Conservation (phyloP, 306 rosid genomes). For the Glycine tomentella region DNA sequence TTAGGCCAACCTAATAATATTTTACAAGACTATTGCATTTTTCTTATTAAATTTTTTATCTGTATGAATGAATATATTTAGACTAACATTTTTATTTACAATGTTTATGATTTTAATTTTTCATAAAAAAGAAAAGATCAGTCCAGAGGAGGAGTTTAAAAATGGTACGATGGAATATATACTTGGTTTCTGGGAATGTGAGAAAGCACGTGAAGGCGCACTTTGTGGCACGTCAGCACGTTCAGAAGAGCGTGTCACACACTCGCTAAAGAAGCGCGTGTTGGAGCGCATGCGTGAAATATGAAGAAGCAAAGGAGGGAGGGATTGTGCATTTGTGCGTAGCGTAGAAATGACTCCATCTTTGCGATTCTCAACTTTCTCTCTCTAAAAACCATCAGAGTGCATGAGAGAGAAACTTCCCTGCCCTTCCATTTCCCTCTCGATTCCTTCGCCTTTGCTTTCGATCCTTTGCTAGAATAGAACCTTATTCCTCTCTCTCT, state of each 20-base stretch:
- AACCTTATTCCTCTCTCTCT: slow-evolving; percentile 36
- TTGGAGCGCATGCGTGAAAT: background rate
- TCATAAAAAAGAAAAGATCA: no score
- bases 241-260: background rate
- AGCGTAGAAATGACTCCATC: slow-evolving; percentile 70
- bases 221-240: slow-evolving; percentile 17
- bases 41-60: background rate
- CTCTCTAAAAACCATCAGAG: slow-evolving; percentile 35
- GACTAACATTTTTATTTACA: no score
- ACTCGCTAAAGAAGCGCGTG: background rate
- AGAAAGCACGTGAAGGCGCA: slow-evolving; percentile 41
- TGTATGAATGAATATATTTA: no score
- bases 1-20: background rate
- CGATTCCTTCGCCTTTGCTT: slow-evolving; percentile 59
- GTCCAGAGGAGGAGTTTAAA: background rate
- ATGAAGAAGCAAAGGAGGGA: background rate
- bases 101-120: background rate
- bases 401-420: slow-evolving; percentile 40
- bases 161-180: slow-evolving; percentile 32
- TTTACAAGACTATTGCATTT: background rate
- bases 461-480: slow-evolving; percentile 45
- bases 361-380: slow-evolving; percentile 37
- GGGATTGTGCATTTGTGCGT: background rate
- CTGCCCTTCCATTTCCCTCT: slow-evolving; percentile 41
- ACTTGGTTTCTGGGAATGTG: background rate